phyloP scores from a whole-genome alignment of 306 rosid genomes.

The Fragaria nilgerrensis region DNA sequence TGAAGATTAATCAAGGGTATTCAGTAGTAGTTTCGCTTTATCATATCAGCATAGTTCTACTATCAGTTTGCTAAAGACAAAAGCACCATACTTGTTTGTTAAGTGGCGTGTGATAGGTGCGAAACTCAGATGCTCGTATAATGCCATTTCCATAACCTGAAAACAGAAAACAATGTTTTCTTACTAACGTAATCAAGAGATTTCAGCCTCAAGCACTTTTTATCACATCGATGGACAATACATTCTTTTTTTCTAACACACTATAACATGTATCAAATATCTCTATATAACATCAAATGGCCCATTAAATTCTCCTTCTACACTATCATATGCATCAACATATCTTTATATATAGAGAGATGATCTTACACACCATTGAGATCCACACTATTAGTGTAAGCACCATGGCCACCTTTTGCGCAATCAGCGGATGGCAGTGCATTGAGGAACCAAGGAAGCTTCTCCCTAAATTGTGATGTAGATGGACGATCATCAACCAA shows the following conservation, averaged over 20 bases:
- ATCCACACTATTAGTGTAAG: constrained; percentile 94
- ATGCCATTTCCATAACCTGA: constrained; percentile 79
- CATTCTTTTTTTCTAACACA: background rate
- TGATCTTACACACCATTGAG: constrained; percentile 58
- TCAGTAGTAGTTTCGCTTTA: constrained; percentile 16
- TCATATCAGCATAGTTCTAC: constrained; percentile 19
- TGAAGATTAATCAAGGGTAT: constrained; percentile 31
- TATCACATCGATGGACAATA: background rate
- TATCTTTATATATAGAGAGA: background rate
- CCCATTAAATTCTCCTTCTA: background rate
- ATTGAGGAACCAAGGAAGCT: constrained; percentile 98
- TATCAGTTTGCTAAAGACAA: constrained; percentile 17
- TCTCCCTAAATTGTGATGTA: constrained; percentile 82
- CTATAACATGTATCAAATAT: background rate
- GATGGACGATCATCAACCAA: constrained; percentile 88
- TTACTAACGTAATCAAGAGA: constrained; percentile 5
- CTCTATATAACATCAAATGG: background rate
- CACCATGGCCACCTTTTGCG: constrained; percentile 99
- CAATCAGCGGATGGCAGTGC: constrained; percentile 98
- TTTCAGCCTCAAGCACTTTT: background rate
- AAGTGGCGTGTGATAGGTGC: constrained; percentile 94
- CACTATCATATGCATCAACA: background rate
- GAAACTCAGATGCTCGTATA: constrained; percentile 87
- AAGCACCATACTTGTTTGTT: constrained; percentile 65
- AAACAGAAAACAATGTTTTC: constrained; percentile 30